phyloP scores from a whole-genome alignment of 1,284 basidiomycete species.

The Apiotrichum montevideense region DNA sequence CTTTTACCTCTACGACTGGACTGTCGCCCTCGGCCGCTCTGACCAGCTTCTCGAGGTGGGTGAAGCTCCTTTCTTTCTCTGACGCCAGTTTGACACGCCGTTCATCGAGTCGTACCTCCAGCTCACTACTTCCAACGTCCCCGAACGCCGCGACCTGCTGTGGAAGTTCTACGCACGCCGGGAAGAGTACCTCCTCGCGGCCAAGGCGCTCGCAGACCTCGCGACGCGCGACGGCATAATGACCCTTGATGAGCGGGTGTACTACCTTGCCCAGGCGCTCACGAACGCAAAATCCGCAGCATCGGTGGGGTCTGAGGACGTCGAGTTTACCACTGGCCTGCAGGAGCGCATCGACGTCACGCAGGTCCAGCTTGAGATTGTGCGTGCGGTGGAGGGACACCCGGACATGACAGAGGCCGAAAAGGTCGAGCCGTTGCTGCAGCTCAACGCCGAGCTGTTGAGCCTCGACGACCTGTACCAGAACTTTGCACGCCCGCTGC shows the following conservation, averaged over 20 bases:
- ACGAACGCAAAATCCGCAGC: slow-evolving; percentile 94
- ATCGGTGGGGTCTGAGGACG: slow-evolving; percentile 64
- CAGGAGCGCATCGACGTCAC: slow-evolving; percentile 97
- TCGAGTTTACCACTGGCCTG: slow-evolving; percentile 83
- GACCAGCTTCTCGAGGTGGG: slow-evolving; percentile 84
- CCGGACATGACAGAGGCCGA: slow-evolving; percentile 44
- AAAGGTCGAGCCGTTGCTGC: slow-evolving; percentile 59
- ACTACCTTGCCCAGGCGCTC: slow-evolving; percentile 87
- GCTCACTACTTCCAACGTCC: slow-evolving; percentile 28
- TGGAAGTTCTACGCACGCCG: slow-evolving; percentile 97
- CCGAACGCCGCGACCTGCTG: slow-evolving; percentile 74
- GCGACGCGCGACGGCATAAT: slow-evolving; percentile 74
- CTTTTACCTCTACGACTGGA: slow-evolving; percentile 89
- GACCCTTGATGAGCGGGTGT: slow-evolving; percentile 64
- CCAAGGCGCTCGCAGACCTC: slow-evolving; percentile 75
- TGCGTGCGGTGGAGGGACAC: slow-evolving; percentile 45
- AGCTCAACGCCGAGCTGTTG: slow-evolving; percentile 51
- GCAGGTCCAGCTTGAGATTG: slow-evolving; percentile 86
- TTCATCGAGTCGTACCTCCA: slow-evolving; percentile 73
- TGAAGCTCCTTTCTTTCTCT: slow-evolving; percentile 3
- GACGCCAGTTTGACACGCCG: slow-evolving; percentile 36
- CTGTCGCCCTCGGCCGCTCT: slow-evolving; percentile 68
- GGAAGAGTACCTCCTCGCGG: slow-evolving; percentile 75
- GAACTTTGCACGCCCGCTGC: slow-evolving; percentile 79
- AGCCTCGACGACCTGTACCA: slow-evolving; percentile 65